Conservation (phyloP, 805 yeast genomes). For the Myxozyma monticola region DNA sequence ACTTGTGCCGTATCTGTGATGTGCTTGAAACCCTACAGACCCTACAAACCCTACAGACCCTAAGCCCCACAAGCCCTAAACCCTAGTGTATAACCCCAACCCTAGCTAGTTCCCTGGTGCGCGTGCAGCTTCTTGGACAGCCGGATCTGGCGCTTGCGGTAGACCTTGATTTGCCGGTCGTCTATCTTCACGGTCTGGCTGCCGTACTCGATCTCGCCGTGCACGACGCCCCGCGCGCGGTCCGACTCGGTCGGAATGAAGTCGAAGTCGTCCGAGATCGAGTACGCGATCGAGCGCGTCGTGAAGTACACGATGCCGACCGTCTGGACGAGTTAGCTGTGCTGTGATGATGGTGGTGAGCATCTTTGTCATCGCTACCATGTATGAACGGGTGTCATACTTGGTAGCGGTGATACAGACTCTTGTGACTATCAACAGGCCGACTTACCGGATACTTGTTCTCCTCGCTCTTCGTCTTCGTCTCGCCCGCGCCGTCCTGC, state of each 20-base stretch:
- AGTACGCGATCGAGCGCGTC: conserved; percentile 20
- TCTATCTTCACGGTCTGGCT: conserved; percentile 14
- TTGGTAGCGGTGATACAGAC: too few relatives aligned
- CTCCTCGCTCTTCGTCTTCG: conserved; percentile 2
- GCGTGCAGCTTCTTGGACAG: neutral
- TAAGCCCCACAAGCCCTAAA: too few relatives aligned
- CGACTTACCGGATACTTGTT: conserved; percentile 2
- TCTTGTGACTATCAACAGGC: neutral
- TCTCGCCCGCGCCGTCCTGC: neutral
- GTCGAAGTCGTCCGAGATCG: conserved; percentile 18
- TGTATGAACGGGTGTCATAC: too few relatives aligned
- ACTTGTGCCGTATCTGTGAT: too few relatives aligned
- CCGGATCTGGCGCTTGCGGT: conserved; percentile 16
- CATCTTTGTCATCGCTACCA: too few relatives aligned
- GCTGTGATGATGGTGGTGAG: too few relatives aligned
- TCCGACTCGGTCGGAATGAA: conserved; percentile 11
- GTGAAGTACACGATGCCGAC: conserved; percentile 13
- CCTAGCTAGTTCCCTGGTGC: too few relatives aligned
- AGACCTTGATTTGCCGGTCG: conserved; percentile 12
- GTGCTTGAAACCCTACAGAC: too few relatives aligned
- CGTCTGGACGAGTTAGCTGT: conserved; percentile 3
- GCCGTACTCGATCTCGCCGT: conserved; percentile 16
- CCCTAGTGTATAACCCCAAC: too few relatives aligned
- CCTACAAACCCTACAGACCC: too few relatives aligned
- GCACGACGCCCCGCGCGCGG: conserved; percentile 7